phyloP scores from a whole-genome alignment of 352 stramenopile genomes.

The Pythium aquatile region DNA sequence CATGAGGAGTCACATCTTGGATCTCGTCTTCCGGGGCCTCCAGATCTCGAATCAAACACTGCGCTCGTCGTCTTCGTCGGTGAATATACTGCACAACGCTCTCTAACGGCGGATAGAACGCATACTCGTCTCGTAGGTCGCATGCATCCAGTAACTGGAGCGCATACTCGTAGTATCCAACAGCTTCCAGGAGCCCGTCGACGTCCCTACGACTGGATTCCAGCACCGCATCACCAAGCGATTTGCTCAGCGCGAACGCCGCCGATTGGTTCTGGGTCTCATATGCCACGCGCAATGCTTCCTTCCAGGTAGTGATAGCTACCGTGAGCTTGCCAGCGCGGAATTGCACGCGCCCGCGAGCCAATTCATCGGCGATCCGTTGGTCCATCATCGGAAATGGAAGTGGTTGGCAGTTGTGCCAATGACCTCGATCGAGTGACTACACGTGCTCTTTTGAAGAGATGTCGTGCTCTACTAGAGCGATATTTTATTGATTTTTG shows the following conservation, averaged over 20 bases:
- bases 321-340: conserved; percentile 31
- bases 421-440: conserved; percentile 14
- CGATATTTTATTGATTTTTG: conserved; percentile 1
- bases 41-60: conserved; percentile 5
- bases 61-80: conserved; percentile 16
- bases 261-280: conserved; percentile 42
- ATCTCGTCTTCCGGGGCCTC: neutral
- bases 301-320: conserved; percentile 50
- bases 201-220: neutral
- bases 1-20: neutral
- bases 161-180: conserved; percentile 29
- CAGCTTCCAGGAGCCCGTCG: conserved; percentile 7
- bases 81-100: conserved; percentile 20
- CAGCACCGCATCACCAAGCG: conserved; percentile 50
- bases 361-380: conserved; percentile 12
- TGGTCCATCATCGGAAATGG: conserved; percentile 10
- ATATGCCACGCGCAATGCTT: conserved; percentile 49
- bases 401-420: neutral
- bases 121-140: conserved; percentile 8
- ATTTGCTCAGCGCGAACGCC: conserved; percentile 69
- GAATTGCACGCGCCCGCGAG: conserved; percentile 38
- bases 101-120: conserved; percentile 13
- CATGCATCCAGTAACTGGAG: conserved; percentile 20
- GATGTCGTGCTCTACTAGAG: neutral
- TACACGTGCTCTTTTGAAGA: neutral